Conservation (phyloP, 2,329 filamentous ascomycete genomes). For the Exophiala bonariae region DNA sequence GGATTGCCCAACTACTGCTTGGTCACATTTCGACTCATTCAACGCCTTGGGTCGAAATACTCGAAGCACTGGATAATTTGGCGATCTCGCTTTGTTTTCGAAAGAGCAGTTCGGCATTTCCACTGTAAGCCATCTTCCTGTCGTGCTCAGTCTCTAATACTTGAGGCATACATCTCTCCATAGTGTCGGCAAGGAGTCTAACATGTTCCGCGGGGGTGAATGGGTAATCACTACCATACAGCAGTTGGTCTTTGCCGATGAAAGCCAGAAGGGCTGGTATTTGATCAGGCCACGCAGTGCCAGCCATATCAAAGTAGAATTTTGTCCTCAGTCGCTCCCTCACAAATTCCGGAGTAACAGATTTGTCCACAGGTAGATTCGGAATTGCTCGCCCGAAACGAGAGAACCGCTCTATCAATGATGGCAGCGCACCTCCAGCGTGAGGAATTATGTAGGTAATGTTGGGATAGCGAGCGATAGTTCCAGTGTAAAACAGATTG, state of each 20-base stretch:
- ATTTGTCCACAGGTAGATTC: neutral
- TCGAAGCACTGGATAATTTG: too few relatives aligned
- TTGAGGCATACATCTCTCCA: constrained; percentile 2
- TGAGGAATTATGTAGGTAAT: constrained; percentile 52
- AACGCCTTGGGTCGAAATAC: too few relatives aligned
- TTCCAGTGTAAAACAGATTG: constrained; percentile 49
- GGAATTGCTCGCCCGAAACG: constrained; percentile 1
- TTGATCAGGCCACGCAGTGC: constrained; percentile 9
- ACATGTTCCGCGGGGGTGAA: constrained; percentile 4
- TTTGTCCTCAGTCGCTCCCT: constrained; percentile 3
- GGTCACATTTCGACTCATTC: too few relatives aligned
- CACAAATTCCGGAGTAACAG: constrained; percentile 4
- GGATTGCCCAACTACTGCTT: too few relatives aligned
- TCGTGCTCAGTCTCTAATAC: constrained; percentile 2
- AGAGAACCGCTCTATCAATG: constrained; percentile 10
- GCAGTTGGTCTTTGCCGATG: constrained; percentile 4
- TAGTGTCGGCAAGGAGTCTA: neutral
- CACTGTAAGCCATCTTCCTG: neutral
- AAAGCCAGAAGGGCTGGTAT: constrained; percentile 2
- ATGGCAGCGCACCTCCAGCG: constrained; percentile 45
- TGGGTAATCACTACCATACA: constrained; percentile 14
- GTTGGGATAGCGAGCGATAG: constrained; percentile 40
- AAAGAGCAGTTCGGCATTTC: constrained; percentile 8
- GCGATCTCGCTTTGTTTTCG: neutral
- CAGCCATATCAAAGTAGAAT: constrained; percentile 14